A percentile compares a stretch with the other conserved stretches of the same genome.
Evolutionary conservation across 768 basidiomycete genomes (phyloP).

Genomic region (Pisolithus tinctorius): DNA sequence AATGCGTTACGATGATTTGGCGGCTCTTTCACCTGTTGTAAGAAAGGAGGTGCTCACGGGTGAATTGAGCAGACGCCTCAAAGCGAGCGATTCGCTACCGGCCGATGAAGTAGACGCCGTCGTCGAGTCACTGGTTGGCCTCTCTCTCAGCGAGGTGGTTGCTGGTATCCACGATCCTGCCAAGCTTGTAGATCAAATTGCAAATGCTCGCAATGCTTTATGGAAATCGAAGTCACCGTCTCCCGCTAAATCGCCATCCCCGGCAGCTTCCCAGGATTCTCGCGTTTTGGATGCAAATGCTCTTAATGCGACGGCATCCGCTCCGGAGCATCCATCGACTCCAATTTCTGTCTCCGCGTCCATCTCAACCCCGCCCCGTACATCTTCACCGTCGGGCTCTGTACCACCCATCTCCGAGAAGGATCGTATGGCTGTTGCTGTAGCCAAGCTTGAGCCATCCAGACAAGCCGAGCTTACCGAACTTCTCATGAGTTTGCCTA

Average conservation of each 20-base stretch:
- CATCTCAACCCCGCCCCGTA: constrained; percentile 75
- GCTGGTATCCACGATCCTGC: constrained; percentile 64
- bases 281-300: constrained; percentile 57
- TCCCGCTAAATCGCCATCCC: constrained; percentile 47
- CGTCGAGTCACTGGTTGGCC: constrained; percentile 63
- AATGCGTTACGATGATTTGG: constrained; percentile 83
- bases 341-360: constrained; percentile 74
- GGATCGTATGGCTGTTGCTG: constrained; percentile 65
- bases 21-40: constrained; percentile 78
- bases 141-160: constrained; percentile 73
- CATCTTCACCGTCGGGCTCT: constrained; percentile 68
- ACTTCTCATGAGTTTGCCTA: constrained; percentile 78
- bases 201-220: constrained; percentile 30
- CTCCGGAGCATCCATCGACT: constrained; percentile 86
- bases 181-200: constrained; percentile 61
- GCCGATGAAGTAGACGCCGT: constrained; percentile 52
- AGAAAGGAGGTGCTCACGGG: constrained; percentile 82
- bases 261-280: constrained; percentile 63
- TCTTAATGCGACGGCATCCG: constrained; percentile 70
- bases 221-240: constrained; percentile 32
- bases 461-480: constrained; percentile 64
- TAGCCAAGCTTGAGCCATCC: constrained; percentile 54
- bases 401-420: constrained; percentile 61
- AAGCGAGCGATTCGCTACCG: constrained; percentile 46
- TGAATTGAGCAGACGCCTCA: constrained; percentile 72